Conservation (phyloP, 228 moss, liverwort and hornwort genomes). For the Sphagnum fallax region DNA sequence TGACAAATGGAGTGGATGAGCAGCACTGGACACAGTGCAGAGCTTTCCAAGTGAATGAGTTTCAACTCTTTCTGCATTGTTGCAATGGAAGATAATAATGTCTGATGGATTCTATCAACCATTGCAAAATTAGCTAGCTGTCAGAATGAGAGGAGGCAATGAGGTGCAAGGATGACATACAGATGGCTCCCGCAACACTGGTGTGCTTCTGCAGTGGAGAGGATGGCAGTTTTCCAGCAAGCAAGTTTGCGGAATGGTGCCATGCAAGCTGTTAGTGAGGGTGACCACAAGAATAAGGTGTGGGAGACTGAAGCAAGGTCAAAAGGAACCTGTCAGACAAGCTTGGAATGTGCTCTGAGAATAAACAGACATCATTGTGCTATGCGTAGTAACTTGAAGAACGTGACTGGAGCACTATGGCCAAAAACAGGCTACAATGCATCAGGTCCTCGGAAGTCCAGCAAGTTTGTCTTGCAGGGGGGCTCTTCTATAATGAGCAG, state of each 20-base stretch:
- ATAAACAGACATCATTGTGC: slow-evolving; percentile 2
- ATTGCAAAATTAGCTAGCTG: too few species aligned
- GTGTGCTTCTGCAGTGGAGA: slow-evolving; percentile 29
- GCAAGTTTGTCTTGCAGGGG: too few species aligned
- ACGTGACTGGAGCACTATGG: slow-evolving; percentile 15
- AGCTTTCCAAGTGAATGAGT: too few species aligned
- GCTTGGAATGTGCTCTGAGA: slow-evolving; percentile 8
- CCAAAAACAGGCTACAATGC: slow-evolving; percentile 10
- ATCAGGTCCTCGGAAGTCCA: too few species aligned
- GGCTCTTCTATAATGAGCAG: too few species aligned
- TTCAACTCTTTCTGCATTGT: too few species aligned
- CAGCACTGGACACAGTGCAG: too few species aligned
- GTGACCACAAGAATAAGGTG: slow-evolving; percentile 14
- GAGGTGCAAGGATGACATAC: slow-evolving; percentile 45
- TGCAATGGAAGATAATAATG: too few species aligned
- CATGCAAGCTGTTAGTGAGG: slow-evolving; percentile 34
- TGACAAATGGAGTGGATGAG: too few species aligned
- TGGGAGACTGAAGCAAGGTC: slow-evolving; percentile 15
- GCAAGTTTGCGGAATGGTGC: slow-evolving; percentile 25
- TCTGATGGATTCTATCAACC: too few species aligned
- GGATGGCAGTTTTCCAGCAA: slow-evolving; percentile 44
- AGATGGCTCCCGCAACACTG: slow-evolving; percentile 34
- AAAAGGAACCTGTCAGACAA: slow-evolving; percentile 13
- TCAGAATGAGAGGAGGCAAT: slow-evolving; percentile 27
- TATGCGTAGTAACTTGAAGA: slow-evolving; percentile 41